Evolutionary conservation across 805 yeast species (phyloP).

Genomic region (Kodamaea kaohsiungensis): DNA sequence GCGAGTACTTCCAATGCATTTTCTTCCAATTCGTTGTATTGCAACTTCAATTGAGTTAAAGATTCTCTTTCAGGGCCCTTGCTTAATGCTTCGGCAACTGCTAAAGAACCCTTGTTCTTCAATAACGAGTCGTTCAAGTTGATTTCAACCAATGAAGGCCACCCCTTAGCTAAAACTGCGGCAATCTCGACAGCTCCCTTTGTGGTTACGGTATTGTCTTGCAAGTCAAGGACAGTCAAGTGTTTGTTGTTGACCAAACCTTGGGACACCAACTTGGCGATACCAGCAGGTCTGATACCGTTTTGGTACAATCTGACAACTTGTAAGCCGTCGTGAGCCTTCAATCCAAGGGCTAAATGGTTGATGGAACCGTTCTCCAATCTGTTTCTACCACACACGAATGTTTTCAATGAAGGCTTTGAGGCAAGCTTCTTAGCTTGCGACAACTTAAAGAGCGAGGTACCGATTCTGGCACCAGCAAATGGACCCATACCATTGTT

Average conservation of each 20-base stretch:
- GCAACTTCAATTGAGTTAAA: conserved; percentile 67
- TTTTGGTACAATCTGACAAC: conserved; percentile 86
- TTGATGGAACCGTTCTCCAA: conserved; percentile 92
- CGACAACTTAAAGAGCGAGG: conserved; percentile 73
- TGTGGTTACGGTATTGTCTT: conserved; percentile 90
- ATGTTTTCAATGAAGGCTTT: conserved; percentile 66
- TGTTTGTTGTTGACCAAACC: conserved; percentile 67
- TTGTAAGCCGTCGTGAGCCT: conserved; percentile 73
- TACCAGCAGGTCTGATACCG: conserved; percentile 95
- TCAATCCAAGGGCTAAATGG: conserved; percentile 81
- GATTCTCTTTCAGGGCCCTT: conserved; percentile 35
- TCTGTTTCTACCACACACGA: conserved; percentile 96
- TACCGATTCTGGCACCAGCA: conserved; percentile 94
- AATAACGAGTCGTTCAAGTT: conserved; percentile 88
- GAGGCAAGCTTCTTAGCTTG: conserved; percentile 56
- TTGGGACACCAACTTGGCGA: conserved; percentile 65
- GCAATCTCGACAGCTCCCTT: conserved; percentile 59
- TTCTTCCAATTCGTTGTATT: conserved; percentile 82
- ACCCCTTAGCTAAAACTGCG: conserved; percentile 45
- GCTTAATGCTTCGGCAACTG: conserved; percentile 49
- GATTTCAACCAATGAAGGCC: conserved; percentile 74
- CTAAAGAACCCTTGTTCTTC: conserved; percentile 72
- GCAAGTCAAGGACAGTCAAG: conserved; percentile 76
- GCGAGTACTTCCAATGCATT: conserved; percentile 62
- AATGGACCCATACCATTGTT: conserved; percentile 99